Conservation (phyloP, 306 rosid genomes). For the Pachyrhizus erosus region DNA sequence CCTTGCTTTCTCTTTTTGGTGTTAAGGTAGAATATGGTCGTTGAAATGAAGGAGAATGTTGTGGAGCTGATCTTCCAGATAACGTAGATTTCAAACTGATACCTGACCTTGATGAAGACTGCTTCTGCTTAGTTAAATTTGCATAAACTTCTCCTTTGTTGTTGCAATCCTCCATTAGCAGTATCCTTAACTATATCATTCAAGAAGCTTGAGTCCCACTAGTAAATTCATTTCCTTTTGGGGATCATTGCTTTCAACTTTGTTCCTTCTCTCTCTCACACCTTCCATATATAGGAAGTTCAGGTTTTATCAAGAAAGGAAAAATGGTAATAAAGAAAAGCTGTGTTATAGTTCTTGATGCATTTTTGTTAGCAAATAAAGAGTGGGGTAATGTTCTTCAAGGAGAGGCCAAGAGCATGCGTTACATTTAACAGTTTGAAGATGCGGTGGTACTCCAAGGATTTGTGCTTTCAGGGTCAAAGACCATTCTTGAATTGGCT, state of each 20-base stretch:
- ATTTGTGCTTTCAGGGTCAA: constrained; percentile 43
- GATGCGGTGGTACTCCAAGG: constrained; percentile 40
- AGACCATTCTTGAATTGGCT: constrained; percentile 24
- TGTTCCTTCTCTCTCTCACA: background rate
- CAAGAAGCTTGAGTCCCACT: constrained; percentile 38
- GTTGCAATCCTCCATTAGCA: constrained; percentile 68
- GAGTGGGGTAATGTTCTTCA: background rate
- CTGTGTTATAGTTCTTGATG: constrained; percentile 20
- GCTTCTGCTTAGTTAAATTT: constrained; percentile 40
- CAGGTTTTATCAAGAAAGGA: constrained; percentile 1
- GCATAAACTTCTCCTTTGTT: constrained; percentile 54
- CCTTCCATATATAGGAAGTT: background rate
- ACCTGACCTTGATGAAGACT: constrained; percentile 49
- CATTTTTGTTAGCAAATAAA: background rate
- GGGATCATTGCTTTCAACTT: constrained; percentile 10
- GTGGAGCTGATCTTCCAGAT: constrained; percentile 67
- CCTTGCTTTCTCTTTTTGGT: constrained; percentile 70
- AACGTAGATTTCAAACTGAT: constrained; percentile 61
- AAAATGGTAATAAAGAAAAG: background rate
- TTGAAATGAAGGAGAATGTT: constrained; percentile 72
- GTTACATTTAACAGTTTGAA: constrained; percentile 26
- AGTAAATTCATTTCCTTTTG: constrained; percentile 20
- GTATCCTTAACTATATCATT: constrained; percentile 36
- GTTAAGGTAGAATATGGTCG: constrained; percentile 61
- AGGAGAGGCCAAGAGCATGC: constrained; percentile 16